Base-by-base conservation (phyloP, 1,284 basidiomycete genomes). In the Trametes polyzona region DNA sequence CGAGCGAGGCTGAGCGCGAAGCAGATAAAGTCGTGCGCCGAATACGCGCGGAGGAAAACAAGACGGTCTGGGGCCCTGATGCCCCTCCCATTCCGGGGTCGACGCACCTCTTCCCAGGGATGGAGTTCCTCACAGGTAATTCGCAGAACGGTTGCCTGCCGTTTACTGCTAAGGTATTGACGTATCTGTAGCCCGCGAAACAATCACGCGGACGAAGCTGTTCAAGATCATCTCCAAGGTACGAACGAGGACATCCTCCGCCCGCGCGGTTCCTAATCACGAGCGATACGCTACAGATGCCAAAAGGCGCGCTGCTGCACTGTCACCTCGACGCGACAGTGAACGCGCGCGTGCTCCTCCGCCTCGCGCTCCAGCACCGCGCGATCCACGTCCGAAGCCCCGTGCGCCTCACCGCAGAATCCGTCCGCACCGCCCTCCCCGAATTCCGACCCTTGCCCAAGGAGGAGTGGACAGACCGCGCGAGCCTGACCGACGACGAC, bases 271-370 rank as follows among this genome's bases (percentile, higher is more conserved):
- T 19, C 2, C 16, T 12, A 3, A 2, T 43, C 19, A 4, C 30
- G 3, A 12, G 10, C 16, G 16, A n/a, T 4, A 2, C 27, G 12
- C n/a, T 7, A 2, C 43, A 88, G 87, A 89, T 91, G 86, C 88
- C 88, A 9, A 91, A 91, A 70, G 89, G 88, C 42, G 87, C 78
- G 0, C 75, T 90, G 4, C 74, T 91, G 16, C 89, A 91, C 65
- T 82, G 78, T 0, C 89, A 91, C 66, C 74, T 90, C 9, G 88
- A 88, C 63, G 83, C 86, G 12, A 88, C 82, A 2, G 87, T 90
- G 30, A 81, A 87, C 55, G 76, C 75, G 2, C 66, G 73, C 10
- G 73, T 76, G 26, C 73, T 90, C 4, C 72, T 87, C 16, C 67
- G 75, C 29, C 71, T 84, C n/a, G 86, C 86, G 3, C 68, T 86